A percentile compares a stretch with the other conserved stretches of the same genome.
Conservation (phyloP, 148 eudicot genomes). For the Pharnaceum exiguum region DNA sequence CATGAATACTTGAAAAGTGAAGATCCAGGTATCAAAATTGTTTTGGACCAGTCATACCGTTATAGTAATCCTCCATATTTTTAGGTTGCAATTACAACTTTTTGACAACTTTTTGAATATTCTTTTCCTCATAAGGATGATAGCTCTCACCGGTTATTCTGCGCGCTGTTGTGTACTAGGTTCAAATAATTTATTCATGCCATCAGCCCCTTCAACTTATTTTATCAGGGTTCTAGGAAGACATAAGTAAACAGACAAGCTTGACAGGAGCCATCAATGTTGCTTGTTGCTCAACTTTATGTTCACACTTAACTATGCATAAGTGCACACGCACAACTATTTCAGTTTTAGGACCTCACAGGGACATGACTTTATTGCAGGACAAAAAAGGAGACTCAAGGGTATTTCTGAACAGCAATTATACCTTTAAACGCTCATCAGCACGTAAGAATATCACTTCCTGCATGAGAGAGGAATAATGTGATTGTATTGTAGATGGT, state of each 20-base stretch:
- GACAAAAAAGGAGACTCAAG: constrained; percentile 13
- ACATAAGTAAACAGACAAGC: background rate
- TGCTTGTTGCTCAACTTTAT: background rate
- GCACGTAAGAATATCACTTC: constrained; percentile 75
- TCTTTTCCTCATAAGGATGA: too few relatives aligned
- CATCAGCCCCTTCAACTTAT: too few relatives aligned
- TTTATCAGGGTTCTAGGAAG: background rate
- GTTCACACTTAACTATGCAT: background rate
- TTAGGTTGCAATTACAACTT: too few relatives aligned
- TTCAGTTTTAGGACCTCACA: constrained; percentile 9
- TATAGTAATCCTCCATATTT: too few relatives aligned
- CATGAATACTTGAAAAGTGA: too few relatives aligned
- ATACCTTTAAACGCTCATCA: constrained; percentile 62
- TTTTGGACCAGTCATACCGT: too few relatives aligned
- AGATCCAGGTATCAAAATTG: too few relatives aligned
- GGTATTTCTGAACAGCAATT: constrained; percentile 13
- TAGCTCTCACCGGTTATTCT: too few relatives aligned
- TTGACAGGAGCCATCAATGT: background rate
- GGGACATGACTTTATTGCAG: constrained; percentile 13
- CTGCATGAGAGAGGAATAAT: constrained; percentile 44
- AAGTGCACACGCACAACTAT: constrained; percentile 7
- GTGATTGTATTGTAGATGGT: too few relatives aligned
- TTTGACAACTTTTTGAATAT: too few relatives aligned
- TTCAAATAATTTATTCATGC: too few relatives aligned
- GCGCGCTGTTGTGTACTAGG: too few relatives aligned